Base-by-base conservation (phyloP, 148 eudicot genomes). In the Camellia granthamiana region DNA sequence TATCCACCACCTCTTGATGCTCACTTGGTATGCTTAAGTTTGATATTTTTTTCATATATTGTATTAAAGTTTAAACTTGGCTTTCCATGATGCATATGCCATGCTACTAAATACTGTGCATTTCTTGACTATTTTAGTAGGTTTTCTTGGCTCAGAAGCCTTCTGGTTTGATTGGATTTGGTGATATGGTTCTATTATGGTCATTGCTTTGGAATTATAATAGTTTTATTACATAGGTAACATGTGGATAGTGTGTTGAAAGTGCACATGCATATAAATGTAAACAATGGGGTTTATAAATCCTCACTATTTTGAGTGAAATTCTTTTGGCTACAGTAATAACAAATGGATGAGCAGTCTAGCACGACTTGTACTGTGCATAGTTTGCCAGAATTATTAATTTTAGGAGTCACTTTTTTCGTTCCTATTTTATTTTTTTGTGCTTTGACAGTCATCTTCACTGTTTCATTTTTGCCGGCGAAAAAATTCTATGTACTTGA, bases 1-100 rank as follows among this genome's bases (percentile, higher is more conserved):
- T 96, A 86, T 78, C 99, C 99, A 12, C 99, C 99, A 54, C 98
- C 98, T 81, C 90, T 96, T 85, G 99, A 96, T 94, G 93, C 99
- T 91, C 94, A 96, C 93, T 96, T 96, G 99, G 99, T 96, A 95
- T 77, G 79, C 21, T 51, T 7, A 18, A 14, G 51, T 67, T 55
- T 49, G 14, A 12, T n/a, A 44, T 19, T n/a, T 41, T 18, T 41
- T 6, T 52, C 6, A 3, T 12, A 6, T n/a, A 58, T 14, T 43
- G 5, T 21, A 11, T 59, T 72, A 16, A 46, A 73, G 7, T 54
- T 59, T 72, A 16, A 46, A 73, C 13, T 54, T 19, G 23, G 19
- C 58, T 47, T 77, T 44, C 56, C 30, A 15, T 3, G 58, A 6
- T 64, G 71, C 30, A 21, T 42, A 47, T 47, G 78, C 8, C 69